Percentiles rank a stretch among this genome's conserved stretches.
Conservation (phyloP, 2,329 filamentous ascomycete genomes). For the Apiospora kogelbergensis region DNA sequence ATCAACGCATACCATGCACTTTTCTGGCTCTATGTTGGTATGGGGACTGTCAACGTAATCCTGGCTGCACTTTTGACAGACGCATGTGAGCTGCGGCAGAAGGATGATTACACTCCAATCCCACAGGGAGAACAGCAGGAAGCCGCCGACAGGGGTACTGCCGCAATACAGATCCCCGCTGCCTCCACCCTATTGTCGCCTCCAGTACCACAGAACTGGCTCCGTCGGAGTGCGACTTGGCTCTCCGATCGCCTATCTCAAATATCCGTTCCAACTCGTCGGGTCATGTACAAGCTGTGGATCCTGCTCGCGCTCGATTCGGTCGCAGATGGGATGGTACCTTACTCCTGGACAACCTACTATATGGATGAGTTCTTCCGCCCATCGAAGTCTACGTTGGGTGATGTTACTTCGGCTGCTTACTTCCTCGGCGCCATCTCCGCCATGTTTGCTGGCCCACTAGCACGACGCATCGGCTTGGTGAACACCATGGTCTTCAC, state of each 20-base stretch:
- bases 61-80: constrained; percentile 48
- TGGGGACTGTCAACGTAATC: constrained; percentile 58
- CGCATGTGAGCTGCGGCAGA: constrained; percentile 32
- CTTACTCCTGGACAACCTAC: constrained; percentile 58
- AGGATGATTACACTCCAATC: constrained; percentile 36
- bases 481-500: constrained; percentile 75
- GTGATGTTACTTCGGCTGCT: constrained; percentile 55
- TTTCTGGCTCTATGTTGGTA: constrained; percentile 56
- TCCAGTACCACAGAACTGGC: constrained; percentile 17
- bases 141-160: too few species aligned
- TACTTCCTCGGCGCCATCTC: constrained; percentile 51
- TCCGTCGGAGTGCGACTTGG: constrained; percentile 22
- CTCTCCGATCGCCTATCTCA: constrained; percentile 45
- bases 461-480: constrained; percentile 58
- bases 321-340: constrained; percentile 65
- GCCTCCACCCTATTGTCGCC: background rate
- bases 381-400: constrained; percentile 49
- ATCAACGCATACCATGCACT: constrained; percentile 35
- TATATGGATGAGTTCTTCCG: constrained; percentile 52
- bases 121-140: constrained; percentile 23
- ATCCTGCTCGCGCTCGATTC: constrained; percentile 43
- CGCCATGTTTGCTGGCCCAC: constrained; percentile 52
- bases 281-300: constrained; percentile 61
- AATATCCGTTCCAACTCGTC: constrained; percentile 42
- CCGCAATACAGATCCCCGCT: background rate